A percentile compares a stretch with the other conserved stretches of the same genome.
Conservation (phyloP, 2,329 filamentous ascomycete species). For the Botrytis aclada region DNA sequence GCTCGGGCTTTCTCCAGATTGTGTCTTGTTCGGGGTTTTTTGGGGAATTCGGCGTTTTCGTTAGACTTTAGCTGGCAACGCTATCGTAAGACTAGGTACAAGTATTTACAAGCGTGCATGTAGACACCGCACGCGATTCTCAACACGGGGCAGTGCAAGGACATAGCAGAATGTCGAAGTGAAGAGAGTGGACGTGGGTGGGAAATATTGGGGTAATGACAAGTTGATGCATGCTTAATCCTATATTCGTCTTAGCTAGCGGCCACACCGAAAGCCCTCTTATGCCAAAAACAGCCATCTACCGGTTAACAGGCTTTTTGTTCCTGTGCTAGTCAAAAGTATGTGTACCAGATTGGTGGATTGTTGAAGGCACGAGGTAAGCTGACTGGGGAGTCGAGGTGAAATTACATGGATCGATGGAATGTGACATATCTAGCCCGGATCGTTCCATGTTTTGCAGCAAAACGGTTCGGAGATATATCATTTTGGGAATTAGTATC, state of each 20-base stretch:
- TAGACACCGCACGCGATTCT: not conserved
- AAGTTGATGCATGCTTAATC: not conserved
- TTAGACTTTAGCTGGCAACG: not conserved
- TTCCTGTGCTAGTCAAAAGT: not conserved
- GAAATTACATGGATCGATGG: not conserved
- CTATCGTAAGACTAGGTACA: not conserved
- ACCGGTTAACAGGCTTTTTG: not conserved
- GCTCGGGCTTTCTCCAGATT: not conserved
- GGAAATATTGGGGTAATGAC: not conserved
- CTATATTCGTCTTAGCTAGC: not conserved
- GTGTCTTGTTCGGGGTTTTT: too few relatives aligned
- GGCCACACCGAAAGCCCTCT: not conserved
- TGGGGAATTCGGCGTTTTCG: not conserved
- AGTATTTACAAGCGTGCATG: not conserved
- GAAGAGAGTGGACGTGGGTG: not conserved
- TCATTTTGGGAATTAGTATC: not conserved
- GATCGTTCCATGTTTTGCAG: not conserved
- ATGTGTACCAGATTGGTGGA: not conserved
- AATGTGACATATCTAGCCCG: not conserved
- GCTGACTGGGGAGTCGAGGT: not conserved
- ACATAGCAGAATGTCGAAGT: not conserved
- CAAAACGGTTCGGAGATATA: not conserved
- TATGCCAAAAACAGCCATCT: conserved; percentile 2
- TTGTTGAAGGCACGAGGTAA: not conserved
- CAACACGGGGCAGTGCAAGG: not conserved